Percentiles rank a stretch among this genome's conserved stretches.
Conservation (phyloP, 2,329 filamentous ascomycete genomes). For the Cladosporium sp. region DNA sequence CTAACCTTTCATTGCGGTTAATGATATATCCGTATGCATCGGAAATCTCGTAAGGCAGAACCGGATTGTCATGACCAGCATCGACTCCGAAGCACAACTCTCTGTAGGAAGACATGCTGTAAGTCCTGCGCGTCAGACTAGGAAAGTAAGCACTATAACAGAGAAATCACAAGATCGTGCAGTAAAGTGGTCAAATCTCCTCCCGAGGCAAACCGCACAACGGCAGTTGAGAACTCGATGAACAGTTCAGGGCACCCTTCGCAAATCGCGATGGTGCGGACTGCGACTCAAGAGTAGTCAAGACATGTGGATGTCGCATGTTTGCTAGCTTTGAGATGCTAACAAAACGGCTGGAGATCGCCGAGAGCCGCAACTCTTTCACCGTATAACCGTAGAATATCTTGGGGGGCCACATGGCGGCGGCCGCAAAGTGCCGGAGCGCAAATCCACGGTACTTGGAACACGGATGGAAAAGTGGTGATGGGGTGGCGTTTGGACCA, state of each 20-base stretch:
- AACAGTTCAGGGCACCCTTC: neutral
- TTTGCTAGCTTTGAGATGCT: neutral
- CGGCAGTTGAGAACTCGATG: neutral
- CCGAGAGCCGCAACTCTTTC: conserved; percentile 6
- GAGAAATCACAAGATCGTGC: neutral
- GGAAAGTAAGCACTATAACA: neutral
- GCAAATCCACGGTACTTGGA: neutral
- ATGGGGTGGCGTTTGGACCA: conserved; percentile 1
- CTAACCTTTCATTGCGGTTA: neutral
- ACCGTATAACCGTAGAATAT: neutral
- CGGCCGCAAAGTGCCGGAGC: neutral
- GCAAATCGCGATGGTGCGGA: neutral
- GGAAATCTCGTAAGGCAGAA: neutral
- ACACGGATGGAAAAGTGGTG: neutral
- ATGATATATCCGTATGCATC: neutral
- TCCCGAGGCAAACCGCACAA: neutral
- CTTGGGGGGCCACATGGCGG: neutral
- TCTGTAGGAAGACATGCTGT: neutral
- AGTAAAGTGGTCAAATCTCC: neutral
- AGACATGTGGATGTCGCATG: neutral
- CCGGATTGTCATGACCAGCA: neutral
- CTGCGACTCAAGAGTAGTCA: neutral
- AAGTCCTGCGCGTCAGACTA: neutral
- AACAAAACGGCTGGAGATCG: conserved; percentile 7
- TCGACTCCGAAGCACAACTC: neutral